Evolutionary conservation across 495 filamentous ascomycete genomes (phyloP).

Genomic region (Penicillium coffeae): DNA sequence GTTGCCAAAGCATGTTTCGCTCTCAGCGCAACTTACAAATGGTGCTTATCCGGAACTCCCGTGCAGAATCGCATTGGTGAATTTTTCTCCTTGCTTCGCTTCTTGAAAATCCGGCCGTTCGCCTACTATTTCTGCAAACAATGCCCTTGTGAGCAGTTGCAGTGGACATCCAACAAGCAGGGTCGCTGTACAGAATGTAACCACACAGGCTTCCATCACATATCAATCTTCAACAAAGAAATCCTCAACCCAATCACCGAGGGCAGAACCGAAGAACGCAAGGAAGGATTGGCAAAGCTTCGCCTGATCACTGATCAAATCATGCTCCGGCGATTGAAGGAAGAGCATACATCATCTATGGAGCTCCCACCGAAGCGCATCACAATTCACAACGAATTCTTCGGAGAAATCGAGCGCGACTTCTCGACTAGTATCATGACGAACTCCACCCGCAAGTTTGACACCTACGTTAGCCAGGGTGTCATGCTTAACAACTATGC

Average conservation of each 20-base stretch:
- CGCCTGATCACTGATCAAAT: constrained; percentile 82
- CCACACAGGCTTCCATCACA: constrained; percentile 72
- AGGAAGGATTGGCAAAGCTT: constrained; percentile 71
- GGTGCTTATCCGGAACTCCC: constrained; percentile 93
- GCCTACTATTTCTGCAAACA: constrained; percentile 88
- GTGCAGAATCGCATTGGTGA: constrained; percentile 96
- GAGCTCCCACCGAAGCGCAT: constrained; percentile 94
- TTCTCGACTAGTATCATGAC: constrained; percentile 95
- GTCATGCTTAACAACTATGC: constrained; percentile 97
- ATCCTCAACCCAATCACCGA: constrained; percentile 78
- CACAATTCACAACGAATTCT: constrained; percentile 86
- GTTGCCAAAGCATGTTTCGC: constrained; percentile 94
- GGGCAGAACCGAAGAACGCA: constrained; percentile 48
- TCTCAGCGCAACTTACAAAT: constrained; percentile 78
- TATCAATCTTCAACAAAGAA: constrained; percentile 95
- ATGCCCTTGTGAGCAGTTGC: constrained; percentile 73
- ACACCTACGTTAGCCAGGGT: constrained; percentile 91
- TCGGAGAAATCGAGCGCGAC: constrained; percentile 90
- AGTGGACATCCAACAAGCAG: constrained; percentile 73
- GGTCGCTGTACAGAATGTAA: constrained; percentile 65
- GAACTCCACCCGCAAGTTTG: constrained; percentile 78
- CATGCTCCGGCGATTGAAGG: constrained; percentile 91
- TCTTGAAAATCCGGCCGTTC: constrained; percentile 82
- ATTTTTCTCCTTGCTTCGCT: constrained; percentile 91
- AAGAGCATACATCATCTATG: constrained; percentile 86